Evolutionary conservation across 257 asterid genomes (phyloP).

Genomic region (Fraxinus anomala): DNA sequence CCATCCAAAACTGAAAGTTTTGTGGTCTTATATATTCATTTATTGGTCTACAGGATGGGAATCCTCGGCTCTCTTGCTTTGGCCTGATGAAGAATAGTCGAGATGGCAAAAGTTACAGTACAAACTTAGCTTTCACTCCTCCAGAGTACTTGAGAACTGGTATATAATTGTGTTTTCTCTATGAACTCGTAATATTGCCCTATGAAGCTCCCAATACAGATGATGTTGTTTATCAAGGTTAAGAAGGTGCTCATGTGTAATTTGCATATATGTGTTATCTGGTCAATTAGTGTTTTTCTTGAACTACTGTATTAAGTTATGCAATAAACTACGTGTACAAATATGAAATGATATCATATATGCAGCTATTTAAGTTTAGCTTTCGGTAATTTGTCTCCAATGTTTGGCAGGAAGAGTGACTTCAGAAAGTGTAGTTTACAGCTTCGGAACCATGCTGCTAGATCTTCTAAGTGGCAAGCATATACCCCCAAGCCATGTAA

Average conservation of each 20-base stretch:
- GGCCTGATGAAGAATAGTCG: slow-evolving; percentile 71
- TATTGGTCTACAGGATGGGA: slow-evolving; percentile 47
- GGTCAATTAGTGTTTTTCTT: neutral
- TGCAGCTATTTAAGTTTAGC: neutral
- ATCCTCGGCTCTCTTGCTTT: slow-evolving; percentile 66
- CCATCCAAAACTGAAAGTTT: neutral
- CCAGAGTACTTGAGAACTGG: slow-evolving; percentile 74
- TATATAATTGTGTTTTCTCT: slow-evolving; percentile 15
- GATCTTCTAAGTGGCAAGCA: slow-evolving; percentile 77
- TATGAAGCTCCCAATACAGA: neutral
- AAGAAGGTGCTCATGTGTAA: too few species aligned
- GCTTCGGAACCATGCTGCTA: slow-evolving; percentile 66
- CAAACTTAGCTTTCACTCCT: slow-evolving; percentile 70
- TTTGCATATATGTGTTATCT: too few species aligned
- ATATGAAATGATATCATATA: too few species aligned
- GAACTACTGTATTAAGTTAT: neutral
- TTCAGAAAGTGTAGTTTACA: slow-evolving; percentile 64
- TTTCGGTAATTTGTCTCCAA: slow-evolving; percentile 13
- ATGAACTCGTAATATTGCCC: neutral
- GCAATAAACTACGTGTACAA: too few species aligned
- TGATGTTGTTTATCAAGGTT: neutral
- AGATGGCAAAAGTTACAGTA: slow-evolving; percentile 70
- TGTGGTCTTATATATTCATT: slow-evolving; percentile 5
- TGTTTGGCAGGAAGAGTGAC: slow-evolving; percentile 58
- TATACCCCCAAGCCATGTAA: slow-evolving; percentile 72